These are phyloP conservation scores for Carallia pectinifolia DNA, from an alignment of 345 rosid species.

Conservation along the genomic window DNA sequence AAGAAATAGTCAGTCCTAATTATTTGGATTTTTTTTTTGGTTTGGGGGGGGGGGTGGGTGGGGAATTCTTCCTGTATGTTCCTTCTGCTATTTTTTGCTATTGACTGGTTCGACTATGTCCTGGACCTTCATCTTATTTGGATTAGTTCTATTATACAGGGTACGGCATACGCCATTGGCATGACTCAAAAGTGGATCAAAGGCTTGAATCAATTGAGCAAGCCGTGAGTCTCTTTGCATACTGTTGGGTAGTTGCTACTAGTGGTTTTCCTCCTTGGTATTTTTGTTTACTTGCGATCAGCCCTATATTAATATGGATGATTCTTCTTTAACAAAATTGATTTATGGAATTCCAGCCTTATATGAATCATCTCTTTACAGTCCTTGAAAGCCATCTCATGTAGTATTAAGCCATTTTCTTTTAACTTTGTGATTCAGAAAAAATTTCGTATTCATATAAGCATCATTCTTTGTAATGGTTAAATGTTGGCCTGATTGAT, in stretches of 20 bases:
- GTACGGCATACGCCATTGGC: slow-evolving; percentile 29
- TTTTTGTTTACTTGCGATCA: neutral
- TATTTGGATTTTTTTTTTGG: no score
- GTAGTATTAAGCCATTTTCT: no score
- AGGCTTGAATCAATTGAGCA: slow-evolving; percentile 37
- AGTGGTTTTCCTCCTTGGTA: neutral
- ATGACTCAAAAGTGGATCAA: slow-evolving; percentile 28
- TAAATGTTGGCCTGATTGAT: neutral
- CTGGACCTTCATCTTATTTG: neutral
- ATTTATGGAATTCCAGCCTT: no score
- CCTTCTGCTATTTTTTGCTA: neutral
- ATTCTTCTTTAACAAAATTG: no score
- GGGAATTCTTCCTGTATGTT: neutral
- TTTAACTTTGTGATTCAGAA: no score
- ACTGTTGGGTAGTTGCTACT: slow-evolving; percentile 1
- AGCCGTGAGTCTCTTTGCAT: slow-evolving; percentile 24
- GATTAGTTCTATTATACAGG: slow-evolving; percentile 18
- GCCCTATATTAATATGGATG: no score
- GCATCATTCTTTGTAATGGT: neutral
- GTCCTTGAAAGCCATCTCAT: no score
- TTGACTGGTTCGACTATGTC: neutral
- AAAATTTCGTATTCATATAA: no score
- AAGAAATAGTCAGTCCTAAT: neutral
- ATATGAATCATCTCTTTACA: no score
- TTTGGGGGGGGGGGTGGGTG: no score